A percentile compares a stretch with the other conserved stretches of the same genome.
Conservation (phyloP, 805 yeast genomes). For the Kodamaea hsintzibuensis region DNA sequence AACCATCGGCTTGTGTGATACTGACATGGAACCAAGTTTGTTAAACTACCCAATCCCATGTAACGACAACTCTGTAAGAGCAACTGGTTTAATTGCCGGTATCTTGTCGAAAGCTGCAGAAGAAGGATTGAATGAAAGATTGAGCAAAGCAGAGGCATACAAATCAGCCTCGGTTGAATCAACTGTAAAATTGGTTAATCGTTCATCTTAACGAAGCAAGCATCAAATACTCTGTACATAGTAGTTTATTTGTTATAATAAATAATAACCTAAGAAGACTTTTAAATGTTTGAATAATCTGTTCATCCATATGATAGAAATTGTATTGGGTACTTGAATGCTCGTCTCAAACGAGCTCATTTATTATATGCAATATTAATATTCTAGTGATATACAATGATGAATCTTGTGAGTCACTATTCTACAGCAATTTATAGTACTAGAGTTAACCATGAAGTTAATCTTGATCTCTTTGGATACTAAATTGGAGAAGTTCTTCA, state of each 20-base stretch:
- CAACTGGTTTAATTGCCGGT: slow-evolving; percentile 78
- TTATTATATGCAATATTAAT: no score
- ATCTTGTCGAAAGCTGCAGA: slow-evolving; percentile 84
- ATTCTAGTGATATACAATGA: no score
- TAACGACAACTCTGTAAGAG: slow-evolving; percentile 87
- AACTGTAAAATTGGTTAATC: neutral
- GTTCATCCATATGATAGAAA: no score
- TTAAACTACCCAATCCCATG: slow-evolving; percentile 96
- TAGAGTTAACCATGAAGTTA: no score
- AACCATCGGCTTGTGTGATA: slow-evolving; percentile 90
- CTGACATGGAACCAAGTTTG: slow-evolving; percentile 86
- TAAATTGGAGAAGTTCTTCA: no score
- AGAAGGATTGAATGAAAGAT: slow-evolving; percentile 65
- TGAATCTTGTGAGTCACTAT: no score
- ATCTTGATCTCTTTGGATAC: no score
- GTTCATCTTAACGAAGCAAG: neutral
- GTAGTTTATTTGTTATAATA: neutral
- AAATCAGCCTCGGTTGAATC: neutral
- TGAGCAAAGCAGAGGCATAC: slow-evolving; percentile 25
- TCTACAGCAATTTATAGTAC: no score
- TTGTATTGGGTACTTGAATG: no score
- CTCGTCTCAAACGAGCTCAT: no score
- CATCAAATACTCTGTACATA: slow-evolving; percentile 1
- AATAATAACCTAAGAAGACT: neutral
- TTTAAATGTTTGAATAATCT: no score